Evolutionary conservation across 179 eudicot genomes (phyloP).

Genomic region (Beta corolliflora): DNA sequence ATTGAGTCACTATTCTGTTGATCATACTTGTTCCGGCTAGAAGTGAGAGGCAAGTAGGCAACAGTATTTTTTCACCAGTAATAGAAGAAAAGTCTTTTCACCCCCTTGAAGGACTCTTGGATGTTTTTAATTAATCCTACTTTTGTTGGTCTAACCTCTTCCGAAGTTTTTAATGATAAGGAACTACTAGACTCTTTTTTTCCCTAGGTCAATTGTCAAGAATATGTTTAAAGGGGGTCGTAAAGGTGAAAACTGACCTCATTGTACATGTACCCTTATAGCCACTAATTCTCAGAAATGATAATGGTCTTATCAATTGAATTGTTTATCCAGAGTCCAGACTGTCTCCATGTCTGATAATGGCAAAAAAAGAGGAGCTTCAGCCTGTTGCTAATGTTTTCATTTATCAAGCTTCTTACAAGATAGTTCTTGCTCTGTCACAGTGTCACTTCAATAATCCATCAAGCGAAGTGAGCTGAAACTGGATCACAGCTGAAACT

Average conservation of each 20-base stretch:
- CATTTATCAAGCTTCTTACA: not conserved
- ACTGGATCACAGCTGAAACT: not conserved
- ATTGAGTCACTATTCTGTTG: too few relatives aligned
- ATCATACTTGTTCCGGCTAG: too few relatives aligned
- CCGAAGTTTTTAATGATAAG: not conserved
- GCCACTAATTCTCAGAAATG: not conserved
- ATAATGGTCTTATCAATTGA: not conserved
- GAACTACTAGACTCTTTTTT: not conserved
- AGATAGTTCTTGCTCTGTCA: not conserved
- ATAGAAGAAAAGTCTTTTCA: not conserved
- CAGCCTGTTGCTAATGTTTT: not conserved
- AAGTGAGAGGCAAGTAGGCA: too few relatives aligned
- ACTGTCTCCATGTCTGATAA: not conserved
- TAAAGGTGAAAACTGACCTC: not conserved
- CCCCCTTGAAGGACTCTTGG: not conserved
- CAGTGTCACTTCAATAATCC: not conserved
- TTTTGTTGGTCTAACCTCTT: not conserved
- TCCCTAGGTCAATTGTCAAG: not conserved
- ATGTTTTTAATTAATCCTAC: not conserved
- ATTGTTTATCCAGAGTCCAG: not conserved
- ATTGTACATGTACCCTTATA: not conserved
- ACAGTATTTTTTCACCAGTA: too few relatives aligned
- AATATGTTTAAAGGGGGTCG: not conserved
- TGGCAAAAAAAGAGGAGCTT: not conserved
- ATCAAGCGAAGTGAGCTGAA: not conserved